Evolutionary conservation across 1,284 basidiomycete species (phyloP).

Genomic region (Coriolopsis trogii): DNA sequence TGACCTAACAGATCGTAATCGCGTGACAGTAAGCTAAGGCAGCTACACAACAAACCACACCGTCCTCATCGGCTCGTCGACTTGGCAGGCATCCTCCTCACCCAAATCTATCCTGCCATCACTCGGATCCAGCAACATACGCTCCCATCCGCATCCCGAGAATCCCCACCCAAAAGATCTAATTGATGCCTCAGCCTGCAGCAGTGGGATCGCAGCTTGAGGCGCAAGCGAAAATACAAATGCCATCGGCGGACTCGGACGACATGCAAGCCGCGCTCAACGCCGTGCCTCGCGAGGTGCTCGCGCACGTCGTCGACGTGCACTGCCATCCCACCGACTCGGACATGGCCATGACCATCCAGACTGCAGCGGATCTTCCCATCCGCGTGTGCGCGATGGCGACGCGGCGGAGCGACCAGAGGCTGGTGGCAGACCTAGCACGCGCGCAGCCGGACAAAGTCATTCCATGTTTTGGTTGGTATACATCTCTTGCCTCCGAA

Average conservation of each 20-base stretch:
- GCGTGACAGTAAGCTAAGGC: no score
- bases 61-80: no score
- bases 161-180: no score
- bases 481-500: not conserved
- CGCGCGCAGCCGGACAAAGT: constrained; percentile 62
- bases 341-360: constrained; percentile 44
- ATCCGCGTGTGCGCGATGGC: constrained; percentile 80
- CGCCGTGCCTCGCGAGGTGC: constrained; percentile 38
- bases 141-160: no score
- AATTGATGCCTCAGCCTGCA: not conserved
- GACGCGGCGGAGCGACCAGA: constrained; percentile 62
- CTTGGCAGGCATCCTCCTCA: no score
- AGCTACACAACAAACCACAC: no score
- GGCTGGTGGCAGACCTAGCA: constrained; percentile 63
- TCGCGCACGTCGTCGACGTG: constrained; percentile 71
- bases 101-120: no score
- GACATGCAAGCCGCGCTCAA: constrained; percentile 12
- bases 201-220: no score
- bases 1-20: not conserved
- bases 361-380: constrained; percentile 45
- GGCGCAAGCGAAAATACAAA: no score
- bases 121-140: no score
- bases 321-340: constrained; percentile 85
- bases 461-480: constrained; percentile 75
- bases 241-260: constrained; percentile 3